A percentile compares a stretch with the other conserved stretches of the same genome.
Evolutionary conservation across 192 early-diverging fungal species (phyloP).

Genomic region (Diversispora epigaea): DNA sequence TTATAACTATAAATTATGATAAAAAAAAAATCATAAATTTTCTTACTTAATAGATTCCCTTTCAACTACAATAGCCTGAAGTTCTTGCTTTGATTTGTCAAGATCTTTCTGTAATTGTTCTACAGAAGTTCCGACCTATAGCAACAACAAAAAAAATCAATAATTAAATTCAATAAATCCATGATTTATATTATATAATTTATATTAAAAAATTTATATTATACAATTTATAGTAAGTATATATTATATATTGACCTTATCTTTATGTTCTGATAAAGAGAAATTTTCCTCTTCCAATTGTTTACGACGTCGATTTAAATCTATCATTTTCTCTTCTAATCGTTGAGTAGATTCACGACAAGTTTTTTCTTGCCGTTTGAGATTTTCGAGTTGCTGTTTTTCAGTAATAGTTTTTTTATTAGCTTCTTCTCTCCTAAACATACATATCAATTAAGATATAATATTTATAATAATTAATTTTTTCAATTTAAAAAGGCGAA

Average conservation of each 20-base stretch:
- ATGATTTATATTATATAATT: too few species aligned
- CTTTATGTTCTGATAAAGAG: slow-evolving; percentile 39
- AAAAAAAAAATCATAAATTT: not conserved
- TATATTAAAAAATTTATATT: too few species aligned
- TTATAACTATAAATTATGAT: slow-evolving; percentile 16
- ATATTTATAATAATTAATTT: too few species aligned
- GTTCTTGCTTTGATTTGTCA: slow-evolving; percentile 50
- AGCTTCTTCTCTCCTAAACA: slow-evolving; percentile 69
- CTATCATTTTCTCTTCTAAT: slow-evolving; percentile 54
- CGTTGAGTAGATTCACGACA: slow-evolving; percentile 62
- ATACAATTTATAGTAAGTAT: slow-evolving; percentile 45
- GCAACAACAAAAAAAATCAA: not conserved
- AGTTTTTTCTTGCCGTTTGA: slow-evolving; percentile 66
- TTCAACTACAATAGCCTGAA: slow-evolving; percentile 62
- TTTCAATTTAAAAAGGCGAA: too few species aligned
- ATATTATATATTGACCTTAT: slow-evolving; percentile 38
- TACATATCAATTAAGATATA: too few species aligned
- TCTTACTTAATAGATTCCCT: slow-evolving; percentile 60
- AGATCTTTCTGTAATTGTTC: slow-evolving; percentile 39
- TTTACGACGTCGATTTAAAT: slow-evolving; percentile 47
- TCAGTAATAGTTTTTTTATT: slow-evolving; percentile 64
- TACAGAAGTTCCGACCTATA: slow-evolving; percentile 11
- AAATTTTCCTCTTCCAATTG: slow-evolving; percentile 53
- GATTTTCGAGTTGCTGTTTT: slow-evolving; percentile 64
- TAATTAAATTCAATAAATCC: too few species aligned